These are phyloP conservation scores for Artemisia tridentata DNA, from an alignment of 129 eudicot species.

Conservation along the genomic window DNA sequence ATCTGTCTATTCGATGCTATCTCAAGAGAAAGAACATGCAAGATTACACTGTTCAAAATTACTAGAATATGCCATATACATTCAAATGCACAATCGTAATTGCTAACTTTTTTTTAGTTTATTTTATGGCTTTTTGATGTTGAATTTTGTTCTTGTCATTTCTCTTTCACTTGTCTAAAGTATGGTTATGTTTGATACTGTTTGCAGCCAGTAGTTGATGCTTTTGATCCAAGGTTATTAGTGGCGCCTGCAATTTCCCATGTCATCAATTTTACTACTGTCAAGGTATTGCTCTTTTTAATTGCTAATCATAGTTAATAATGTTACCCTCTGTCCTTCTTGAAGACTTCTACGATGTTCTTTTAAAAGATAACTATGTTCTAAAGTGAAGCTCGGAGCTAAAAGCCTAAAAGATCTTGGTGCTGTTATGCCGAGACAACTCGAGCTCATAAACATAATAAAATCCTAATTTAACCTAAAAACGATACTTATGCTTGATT, in stretches of 20 bases:
- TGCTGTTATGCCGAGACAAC: neutral
- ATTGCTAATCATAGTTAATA: too few species aligned
- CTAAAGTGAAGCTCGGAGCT: neutral
- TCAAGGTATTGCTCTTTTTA: conserved; percentile 52
- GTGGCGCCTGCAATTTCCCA: conserved; percentile 88
- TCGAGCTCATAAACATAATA: conserved; percentile 2
- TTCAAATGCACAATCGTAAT: too few species aligned
- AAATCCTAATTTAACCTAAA: neutral
- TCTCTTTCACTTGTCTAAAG: conserved; percentile 4
- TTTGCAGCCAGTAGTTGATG: conserved; percentile 95
- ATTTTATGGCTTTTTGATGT: neutral
- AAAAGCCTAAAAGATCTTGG: neutral
- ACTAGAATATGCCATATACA: too few species aligned
- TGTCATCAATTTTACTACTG: conserved; percentile 67
- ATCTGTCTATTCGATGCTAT: too few species aligned
- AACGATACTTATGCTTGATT: neutral
- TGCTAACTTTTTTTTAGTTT: too few species aligned
- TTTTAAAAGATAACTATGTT: neutral
- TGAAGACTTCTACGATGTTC: too few species aligned
- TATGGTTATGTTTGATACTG: conserved; percentile 8
- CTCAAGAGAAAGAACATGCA: too few species aligned
- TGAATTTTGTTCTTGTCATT: neutral
- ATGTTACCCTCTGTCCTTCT: too few species aligned
- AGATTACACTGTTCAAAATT: too few species aligned
- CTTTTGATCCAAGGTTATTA: conserved; percentile 90